Percentiles rank a stretch among this genome's conserved stretches.
phyloP scores from a whole-genome alignment of 352 stramenopile genomes.

The Phytopythium vexans region DNA sequence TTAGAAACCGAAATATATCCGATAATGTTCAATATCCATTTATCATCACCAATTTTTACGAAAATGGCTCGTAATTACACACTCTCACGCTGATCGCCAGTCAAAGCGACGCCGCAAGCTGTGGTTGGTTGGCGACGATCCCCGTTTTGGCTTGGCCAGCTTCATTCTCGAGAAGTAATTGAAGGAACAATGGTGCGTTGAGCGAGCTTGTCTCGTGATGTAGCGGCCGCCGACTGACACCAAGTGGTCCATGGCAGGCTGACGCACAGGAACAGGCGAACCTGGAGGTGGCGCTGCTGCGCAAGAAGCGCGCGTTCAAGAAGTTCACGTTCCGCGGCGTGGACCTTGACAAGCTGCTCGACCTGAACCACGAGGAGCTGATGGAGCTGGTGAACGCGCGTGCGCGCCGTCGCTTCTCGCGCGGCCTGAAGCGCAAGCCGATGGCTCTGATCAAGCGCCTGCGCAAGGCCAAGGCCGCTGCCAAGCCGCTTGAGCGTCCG shows the following conservation, averaged over 20 bases:
- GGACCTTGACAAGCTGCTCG: slow-evolving; percentile 98
- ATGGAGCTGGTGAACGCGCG: slow-evolving; percentile 97
- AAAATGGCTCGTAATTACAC: slow-evolving; percentile 5
- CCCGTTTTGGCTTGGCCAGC: not conserved
- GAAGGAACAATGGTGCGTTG: slow-evolving; percentile 45
- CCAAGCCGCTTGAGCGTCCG: slow-evolving; percentile 96
- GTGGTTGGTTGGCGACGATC: not conserved
- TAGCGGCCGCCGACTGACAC: slow-evolving; percentile 31
- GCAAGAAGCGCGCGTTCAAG: slow-evolving; percentile 99
- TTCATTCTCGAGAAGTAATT: slow-evolving; percentile 28
- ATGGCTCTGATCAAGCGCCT: slow-evolving; percentile 99
- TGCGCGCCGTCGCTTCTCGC: slow-evolving; percentile 97
- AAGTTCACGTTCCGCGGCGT: slow-evolving; percentile 99
- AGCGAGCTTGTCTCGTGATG: slow-evolving; percentile 14
- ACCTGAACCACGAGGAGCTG: slow-evolving; percentile 99
- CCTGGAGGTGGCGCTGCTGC: slow-evolving; percentile 92
- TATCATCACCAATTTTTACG: slow-evolving; percentile 1
- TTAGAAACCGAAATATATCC: too few species aligned
- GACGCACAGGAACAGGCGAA: slow-evolving; percentile 46
- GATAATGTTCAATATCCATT: not conserved
- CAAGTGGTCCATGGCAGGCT: not conserved
- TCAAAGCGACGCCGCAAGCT: not conserved
- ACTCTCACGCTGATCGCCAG: slow-evolving; percentile 1
- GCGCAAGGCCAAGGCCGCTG: slow-evolving; percentile 98
- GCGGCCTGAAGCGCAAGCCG: slow-evolving; percentile 98